phyloP scores from a whole-genome alignment of 345 rosid species.

The Hypericum perforatum region DNA sequence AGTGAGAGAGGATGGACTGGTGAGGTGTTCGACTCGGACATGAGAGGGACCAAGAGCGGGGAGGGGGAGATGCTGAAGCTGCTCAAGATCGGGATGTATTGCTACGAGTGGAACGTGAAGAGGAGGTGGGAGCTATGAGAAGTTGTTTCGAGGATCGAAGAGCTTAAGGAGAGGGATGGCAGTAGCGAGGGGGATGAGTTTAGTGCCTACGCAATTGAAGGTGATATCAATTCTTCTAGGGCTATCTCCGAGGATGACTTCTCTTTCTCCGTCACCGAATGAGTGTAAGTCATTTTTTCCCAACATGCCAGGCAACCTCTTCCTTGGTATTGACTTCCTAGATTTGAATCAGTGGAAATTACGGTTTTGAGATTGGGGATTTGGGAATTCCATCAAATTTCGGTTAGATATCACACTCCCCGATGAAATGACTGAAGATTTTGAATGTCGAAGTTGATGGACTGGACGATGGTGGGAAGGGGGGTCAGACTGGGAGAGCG shows the following conservation, averaged over 20 bases:
- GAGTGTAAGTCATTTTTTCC: no score
- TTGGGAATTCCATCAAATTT: no score
- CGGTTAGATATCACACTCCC: no score
- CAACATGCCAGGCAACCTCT: no score
- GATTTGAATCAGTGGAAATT: no score
- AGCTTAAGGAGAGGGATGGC: slow-evolving; percentile 38
- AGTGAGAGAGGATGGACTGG: slow-evolving; percentile 74
- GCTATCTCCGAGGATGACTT: slow-evolving; percentile 47
- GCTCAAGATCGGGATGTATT: slow-evolving; percentile 73
- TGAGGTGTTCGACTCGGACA: slow-evolving; percentile 75
- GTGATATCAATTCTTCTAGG: slow-evolving; percentile 42
- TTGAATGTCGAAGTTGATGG: no score
- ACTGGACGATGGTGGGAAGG: no score
- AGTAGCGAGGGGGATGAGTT: slow-evolving; percentile 33
- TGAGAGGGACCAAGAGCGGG: slow-evolving; percentile 44
- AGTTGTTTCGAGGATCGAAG: slow-evolving; percentile 45
- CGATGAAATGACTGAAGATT: no score
- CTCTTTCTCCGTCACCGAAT: slow-evolving; percentile 37
- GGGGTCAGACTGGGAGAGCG: no score
- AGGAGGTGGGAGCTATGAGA: slow-evolving; percentile 58
- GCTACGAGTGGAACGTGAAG: slow-evolving; percentile 69
- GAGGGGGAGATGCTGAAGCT: slow-evolving; percentile 74
- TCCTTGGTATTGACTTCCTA: no score
- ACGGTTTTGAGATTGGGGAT: no score
- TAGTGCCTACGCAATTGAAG: slow-evolving; percentile 54